These are phyloP conservation scores for Penicillium bovifimosum DNA, from an alignment of 495 filamentous ascomycete species.

Conservation along the genomic window DNA sequence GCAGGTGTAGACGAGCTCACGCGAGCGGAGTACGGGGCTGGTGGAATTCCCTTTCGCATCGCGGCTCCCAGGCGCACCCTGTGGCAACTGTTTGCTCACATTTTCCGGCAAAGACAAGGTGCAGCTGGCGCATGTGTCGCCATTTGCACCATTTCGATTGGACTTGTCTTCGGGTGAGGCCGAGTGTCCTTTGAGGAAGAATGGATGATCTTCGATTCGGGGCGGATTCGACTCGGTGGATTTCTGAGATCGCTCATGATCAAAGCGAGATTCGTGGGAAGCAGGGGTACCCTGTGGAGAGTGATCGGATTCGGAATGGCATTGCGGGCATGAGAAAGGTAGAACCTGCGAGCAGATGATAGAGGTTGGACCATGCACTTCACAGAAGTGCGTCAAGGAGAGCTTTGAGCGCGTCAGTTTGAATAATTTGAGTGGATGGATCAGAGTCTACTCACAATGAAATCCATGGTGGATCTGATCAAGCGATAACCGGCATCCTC, in stretches of 20 bases:
- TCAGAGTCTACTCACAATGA: conserved; percentile 29
- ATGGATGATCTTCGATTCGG: conserved; percentile 44
- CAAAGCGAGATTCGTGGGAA: conserved; percentile 25
- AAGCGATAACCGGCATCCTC: conserved; percentile 24
- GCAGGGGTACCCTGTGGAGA: conserved; percentile 31
- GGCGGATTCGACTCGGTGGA: conserved; percentile 18
- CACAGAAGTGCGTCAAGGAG: conserved; percentile 94
- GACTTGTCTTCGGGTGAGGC: conserved; percentile 29
- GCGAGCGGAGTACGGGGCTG: conserved; percentile 53
- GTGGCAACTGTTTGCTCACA: conserved; percentile 49
- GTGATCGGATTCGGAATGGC: conserved; percentile 44
- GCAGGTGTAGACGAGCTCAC: conserved; percentile 44
- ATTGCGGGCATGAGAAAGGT: conserved; percentile 71
- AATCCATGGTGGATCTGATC: conserved; percentile 40
- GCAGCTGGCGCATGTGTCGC: conserved; percentile 55
- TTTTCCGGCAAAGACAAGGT: conserved; percentile 50
- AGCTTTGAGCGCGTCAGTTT: conserved; percentile 48
- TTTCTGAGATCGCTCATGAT: conserved; percentile 4
- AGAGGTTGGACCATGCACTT: conserved; percentile 89
- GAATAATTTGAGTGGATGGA: background rate
- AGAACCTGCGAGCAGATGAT: conserved; percentile 90
- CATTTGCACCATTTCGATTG: conserved; percentile 34
- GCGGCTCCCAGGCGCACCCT: conserved; percentile 45
- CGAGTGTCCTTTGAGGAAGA: conserved; percentile 35
- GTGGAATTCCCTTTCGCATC: conserved; percentile 48